Conservation (phyloP, 2,329 filamentous ascomycete species). For the Ciborinia camelliae region DNA sequence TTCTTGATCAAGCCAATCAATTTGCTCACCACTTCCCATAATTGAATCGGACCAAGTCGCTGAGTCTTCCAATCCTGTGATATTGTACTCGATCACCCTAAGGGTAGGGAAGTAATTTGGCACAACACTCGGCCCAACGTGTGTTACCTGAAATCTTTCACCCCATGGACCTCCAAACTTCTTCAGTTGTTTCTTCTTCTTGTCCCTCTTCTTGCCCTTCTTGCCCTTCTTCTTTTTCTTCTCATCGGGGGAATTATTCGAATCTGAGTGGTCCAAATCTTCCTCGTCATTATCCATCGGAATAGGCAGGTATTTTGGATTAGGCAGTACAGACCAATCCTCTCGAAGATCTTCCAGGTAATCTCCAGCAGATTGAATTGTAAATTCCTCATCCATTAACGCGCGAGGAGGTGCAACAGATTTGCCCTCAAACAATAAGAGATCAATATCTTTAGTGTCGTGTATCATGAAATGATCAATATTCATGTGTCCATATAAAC, state of each 20-base stretch:
- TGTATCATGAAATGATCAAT: slow-evolving; percentile 95
- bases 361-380: slow-evolving; percentile 63
- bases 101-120: slow-evolving; percentile 90
- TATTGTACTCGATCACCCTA: slow-evolving; percentile 93
- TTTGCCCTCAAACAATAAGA: slow-evolving; percentile 45
- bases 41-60: slow-evolving; percentile 29
- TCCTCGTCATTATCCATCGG: neutral
- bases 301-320: slow-evolving; percentile 27
- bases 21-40: slow-evolving; percentile 7
- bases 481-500: slow-evolving; percentile 94
- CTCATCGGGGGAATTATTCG: slow-evolving; percentile 22
- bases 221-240: slow-evolving; percentile 48
- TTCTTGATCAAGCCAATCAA: slow-evolving; percentile 28
- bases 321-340: slow-evolving; percentile 74
- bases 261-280: neutral
- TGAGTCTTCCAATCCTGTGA: slow-evolving; percentile 45
- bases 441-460: slow-evolving; percentile 73
- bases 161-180: slow-evolving; percentile 77
- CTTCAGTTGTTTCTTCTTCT: slow-evolving; percentile 54
- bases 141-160: slow-evolving; percentile 77
- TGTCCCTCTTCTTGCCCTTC: slow-evolving; percentile 50
- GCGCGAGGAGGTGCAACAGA: slow-evolving; percentile 36
- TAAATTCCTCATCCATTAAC: slow-evolving; percentile 53
- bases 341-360: slow-evolving; percentile 77
- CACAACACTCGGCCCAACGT: slow-evolving; percentile 83